These are phyloP conservation scores for Penicillium fimorum DNA, from an alignment of 495 filamentous ascomycete species.

Conservation along the genomic window DNA sequence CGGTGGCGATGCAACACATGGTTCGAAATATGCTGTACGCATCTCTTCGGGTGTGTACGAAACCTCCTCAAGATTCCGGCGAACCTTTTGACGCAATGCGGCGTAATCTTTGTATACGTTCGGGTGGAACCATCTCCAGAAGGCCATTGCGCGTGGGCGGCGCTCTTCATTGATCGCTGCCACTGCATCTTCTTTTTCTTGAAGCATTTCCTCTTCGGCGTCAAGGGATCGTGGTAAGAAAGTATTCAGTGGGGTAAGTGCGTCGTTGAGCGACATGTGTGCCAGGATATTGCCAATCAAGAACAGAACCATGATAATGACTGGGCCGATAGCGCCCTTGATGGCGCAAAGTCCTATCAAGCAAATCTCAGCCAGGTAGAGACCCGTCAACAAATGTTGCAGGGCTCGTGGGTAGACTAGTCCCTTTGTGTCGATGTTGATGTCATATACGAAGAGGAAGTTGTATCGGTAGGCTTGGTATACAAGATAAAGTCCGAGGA, in stretches of 20 bases:
- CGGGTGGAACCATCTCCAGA: conserved; percentile 73
- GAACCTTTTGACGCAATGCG: conserved; percentile 66
- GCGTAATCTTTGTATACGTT: conserved; percentile 71
- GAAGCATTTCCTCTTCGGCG: conserved; percentile 43
- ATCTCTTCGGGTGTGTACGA: conserved; percentile 56
- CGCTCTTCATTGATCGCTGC: conserved; percentile 25
- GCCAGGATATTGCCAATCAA: conserved; percentile 73
- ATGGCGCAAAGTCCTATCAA: conserved; percentile 84
- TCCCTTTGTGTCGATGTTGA: conserved; percentile 81
- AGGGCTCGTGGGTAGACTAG: conserved; percentile 83
- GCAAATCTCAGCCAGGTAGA: conserved; percentile 81
- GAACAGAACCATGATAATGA: conserved; percentile 77
- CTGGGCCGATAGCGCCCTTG: conserved; percentile 64
- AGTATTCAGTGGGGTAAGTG: conserved; percentile 69
- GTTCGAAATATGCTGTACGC: conserved; percentile 62
- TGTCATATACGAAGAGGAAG: conserved; percentile 82
- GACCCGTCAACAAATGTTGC: conserved; percentile 78
- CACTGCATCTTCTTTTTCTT: conserved; percentile 37
- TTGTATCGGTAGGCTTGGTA: conserved; percentile 93
- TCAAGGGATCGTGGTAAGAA: conserved; percentile 65
- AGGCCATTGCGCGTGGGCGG: conserved; percentile 26
- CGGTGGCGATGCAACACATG: conserved; percentile 57
- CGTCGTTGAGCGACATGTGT: conserved; percentile 71
- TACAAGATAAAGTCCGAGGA: conserved; percentile 73
- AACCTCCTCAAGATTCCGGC: conserved; percentile 52